phyloP scores from a whole-genome alignment of 2,329 filamentous ascomycete genomes.

The Aspergillus fumigatiaffinis region DNA sequence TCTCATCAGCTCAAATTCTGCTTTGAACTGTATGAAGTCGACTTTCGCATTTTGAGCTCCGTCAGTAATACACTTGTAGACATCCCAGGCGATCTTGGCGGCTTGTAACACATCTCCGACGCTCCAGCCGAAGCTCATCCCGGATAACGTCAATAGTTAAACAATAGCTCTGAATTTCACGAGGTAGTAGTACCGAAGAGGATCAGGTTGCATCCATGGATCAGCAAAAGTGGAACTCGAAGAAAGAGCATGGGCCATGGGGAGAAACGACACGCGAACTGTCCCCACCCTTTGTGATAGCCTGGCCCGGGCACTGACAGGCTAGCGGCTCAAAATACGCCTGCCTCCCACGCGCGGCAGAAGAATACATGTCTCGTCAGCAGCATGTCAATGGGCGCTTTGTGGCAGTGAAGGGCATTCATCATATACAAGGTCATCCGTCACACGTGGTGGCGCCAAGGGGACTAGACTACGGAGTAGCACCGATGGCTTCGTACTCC shows the following conservation, averaged over 20 bases:
- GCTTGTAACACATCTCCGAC: not conserved
- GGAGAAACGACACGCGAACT: not conserved
- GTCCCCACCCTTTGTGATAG: not conserved
- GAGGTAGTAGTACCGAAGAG: not conserved
- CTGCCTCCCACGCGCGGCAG: not conserved
- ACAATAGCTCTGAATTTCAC: not conserved
- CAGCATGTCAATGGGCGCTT: not conserved
- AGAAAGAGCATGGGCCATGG: not conserved
- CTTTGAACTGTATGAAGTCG: constrained; percentile 8
- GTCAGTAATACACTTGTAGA: constrained; percentile 8
- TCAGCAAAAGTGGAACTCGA: not conserved
- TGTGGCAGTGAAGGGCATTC: not conserved
- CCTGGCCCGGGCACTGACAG: not conserved
- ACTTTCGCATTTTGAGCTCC: constrained; percentile 2
- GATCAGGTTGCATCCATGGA: not conserved
- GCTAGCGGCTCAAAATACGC: not conserved
- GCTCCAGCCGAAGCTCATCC: not conserved
- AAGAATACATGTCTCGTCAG: not conserved
- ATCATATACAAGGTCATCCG: not conserved
- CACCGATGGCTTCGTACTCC: not conserved
- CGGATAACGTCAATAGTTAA: not conserved
- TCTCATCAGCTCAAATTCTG: constrained; percentile 1
- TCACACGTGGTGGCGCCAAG: not conserved
- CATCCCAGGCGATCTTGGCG: constrained; percentile 2
- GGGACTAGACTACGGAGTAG: not conserved